These are phyloP conservation scores for Trichodelitschia bisporula DNA, from an alignment of 495 filamentous ascomycete genomes.

Conservation along the genomic window DNA sequence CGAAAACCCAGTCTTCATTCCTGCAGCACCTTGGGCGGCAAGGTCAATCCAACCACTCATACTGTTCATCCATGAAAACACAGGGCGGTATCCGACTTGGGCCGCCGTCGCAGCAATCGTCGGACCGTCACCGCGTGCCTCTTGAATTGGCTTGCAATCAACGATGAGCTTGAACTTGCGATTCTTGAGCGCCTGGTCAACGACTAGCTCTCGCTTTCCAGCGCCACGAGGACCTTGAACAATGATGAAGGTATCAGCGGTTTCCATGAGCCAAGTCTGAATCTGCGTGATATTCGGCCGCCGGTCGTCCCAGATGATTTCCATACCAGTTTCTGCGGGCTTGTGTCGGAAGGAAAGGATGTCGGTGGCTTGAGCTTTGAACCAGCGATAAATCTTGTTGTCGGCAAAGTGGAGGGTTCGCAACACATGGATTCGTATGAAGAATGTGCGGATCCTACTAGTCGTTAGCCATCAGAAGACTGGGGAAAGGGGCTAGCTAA, in stretches of 20 bases:
- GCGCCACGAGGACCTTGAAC: conserved; percentile 81
- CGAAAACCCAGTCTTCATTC: conserved; percentile 82
- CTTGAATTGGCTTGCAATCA: conserved; percentile 84
- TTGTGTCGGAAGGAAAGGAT: conserved; percentile 32
- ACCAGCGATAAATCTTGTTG: conserved; percentile 47
- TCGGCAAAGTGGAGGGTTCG: conserved; percentile 47
- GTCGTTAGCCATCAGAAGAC: conserved; percentile 16
- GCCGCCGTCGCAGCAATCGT: conserved; percentile 61
- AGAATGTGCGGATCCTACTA: conserved; percentile 44
- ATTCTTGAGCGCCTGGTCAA: conserved; percentile 59
- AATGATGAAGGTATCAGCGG: conserved; percentile 77
- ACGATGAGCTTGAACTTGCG: conserved; percentile 63
- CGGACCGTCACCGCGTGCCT: conserved; percentile 72
- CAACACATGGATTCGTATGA: conserved; percentile 69
- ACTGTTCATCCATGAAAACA: conserved; percentile 93
- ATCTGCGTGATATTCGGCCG: conserved; percentile 58
- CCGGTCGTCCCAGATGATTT: conserved; percentile 72
- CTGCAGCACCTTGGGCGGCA: conserved; percentile 79
- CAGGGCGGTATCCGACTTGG: conserved; percentile 74
- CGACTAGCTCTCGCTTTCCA: conserved; percentile 66
- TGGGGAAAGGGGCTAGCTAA: conserved; percentile 5
- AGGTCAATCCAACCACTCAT: conserved; percentile 79
- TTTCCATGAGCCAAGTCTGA: conserved; percentile 67
- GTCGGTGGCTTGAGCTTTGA: conserved; percentile 54
- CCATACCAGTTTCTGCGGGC: conserved; percentile 19